Evolutionary conservation across 495 filamentous ascomycete species (phyloP).

Genomic region (Penicillium cataractarum): DNA sequence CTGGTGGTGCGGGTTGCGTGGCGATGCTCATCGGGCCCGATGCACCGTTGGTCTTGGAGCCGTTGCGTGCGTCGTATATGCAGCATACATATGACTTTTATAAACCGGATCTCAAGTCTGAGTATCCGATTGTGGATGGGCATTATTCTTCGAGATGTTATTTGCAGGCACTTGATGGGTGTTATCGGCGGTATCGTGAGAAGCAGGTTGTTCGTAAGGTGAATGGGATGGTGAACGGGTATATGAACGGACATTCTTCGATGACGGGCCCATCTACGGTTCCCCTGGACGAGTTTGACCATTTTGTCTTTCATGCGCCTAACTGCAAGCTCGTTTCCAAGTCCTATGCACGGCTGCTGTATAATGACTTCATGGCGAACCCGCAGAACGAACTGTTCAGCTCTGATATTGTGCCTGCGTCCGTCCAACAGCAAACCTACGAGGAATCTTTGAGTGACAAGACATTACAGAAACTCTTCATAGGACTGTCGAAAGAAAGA

Average conservation of each 20-base stretch:
- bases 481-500: neutral
- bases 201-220: conserved; percentile 53
- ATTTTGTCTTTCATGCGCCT: conserved; percentile 92
- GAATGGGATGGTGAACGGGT: conserved; percentile 59
- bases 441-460: conserved; percentile 12
- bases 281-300: conserved; percentile 88
- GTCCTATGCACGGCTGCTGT: conserved; percentile 89
- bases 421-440: conserved; percentile 6
- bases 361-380: conserved; percentile 82
- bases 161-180: conserved; percentile 88
- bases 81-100: conserved; percentile 97
- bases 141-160: conserved; percentile 95
- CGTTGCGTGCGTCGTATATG: conserved; percentile 88
- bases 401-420: neutral
- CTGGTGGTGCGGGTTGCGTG: conserved; percentile 91
- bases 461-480: conserved; percentile 5
- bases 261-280: conserved; percentile 18
- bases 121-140: conserved; percentile 95
- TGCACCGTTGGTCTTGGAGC: conserved; percentile 85
- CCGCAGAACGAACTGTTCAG: conserved; percentile 6
- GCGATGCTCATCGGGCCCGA: conserved; percentile 92
- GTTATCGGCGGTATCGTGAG: conserved; percentile 95
- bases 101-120: conserved; percentile 95
- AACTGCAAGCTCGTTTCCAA: conserved; percentile 97
- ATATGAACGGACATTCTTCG: conserved; percentile 35